phyloP scores from a whole-genome alignment of 768 basidiomycete species.

The Polyporus arcularius region DNA sequence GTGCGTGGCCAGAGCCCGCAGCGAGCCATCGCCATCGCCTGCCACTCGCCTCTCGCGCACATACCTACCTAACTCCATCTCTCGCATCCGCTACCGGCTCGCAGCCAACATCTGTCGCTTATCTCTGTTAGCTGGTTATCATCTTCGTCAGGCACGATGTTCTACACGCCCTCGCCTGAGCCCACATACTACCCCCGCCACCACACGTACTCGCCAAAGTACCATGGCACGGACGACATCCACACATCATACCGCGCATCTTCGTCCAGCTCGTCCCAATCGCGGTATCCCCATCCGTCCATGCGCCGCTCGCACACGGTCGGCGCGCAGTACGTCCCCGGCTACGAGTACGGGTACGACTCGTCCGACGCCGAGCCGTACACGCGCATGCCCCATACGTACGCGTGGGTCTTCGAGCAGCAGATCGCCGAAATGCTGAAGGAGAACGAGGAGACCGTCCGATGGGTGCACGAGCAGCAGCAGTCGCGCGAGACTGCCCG shows the following conservation, averaged over 20 bases:
- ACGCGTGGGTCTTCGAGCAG: slow-evolving; percentile 52
- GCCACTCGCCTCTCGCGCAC: slow-evolving; percentile 2
- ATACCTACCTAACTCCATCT: neutral
- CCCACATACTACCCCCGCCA: slow-evolving; percentile 13
- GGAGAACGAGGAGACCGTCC: slow-evolving; percentile 53
- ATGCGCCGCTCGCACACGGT: slow-evolving; percentile 16
- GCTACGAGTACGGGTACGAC: slow-evolving; percentile 3
- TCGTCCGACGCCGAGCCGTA: slow-evolving; percentile 2
- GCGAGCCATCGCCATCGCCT: neutral
- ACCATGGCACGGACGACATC: slow-evolving; percentile 8
- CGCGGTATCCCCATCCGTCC: neutral
- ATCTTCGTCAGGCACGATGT: slow-evolving; percentile 1
- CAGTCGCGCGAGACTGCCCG: slow-evolving; percentile 38
- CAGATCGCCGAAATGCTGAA: slow-evolving; percentile 45
- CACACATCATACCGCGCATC: neutral
- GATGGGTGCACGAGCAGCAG: slow-evolving; percentile 62
- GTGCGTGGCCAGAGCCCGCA: neutral
- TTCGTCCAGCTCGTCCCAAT: slow-evolving; percentile 7
- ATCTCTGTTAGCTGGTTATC: neutral
- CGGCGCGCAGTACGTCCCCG: slow-evolving; percentile 3
- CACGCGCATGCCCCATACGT: slow-evolving; percentile 32
- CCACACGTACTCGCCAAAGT: slow-evolving; percentile 8
- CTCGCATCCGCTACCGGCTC: neutral
- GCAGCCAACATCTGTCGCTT: too few species aligned
- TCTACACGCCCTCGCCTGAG: slow-evolving; percentile 10